phyloP scores from a whole-genome alignment of 1,284 basidiomycete species.

The Irpex rosettiformis region DNA sequence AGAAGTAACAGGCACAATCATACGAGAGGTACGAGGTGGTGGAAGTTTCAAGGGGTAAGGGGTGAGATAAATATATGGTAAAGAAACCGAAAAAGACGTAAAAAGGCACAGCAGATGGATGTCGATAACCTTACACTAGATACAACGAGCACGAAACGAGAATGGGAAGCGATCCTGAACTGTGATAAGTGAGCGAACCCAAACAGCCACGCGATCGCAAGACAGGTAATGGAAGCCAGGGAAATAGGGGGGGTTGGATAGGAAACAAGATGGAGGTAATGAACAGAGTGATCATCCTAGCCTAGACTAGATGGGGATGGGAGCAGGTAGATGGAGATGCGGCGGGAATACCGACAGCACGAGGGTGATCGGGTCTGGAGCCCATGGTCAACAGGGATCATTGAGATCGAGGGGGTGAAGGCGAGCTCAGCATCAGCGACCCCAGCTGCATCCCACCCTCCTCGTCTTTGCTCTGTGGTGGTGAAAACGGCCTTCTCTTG shows the following conservation, averaged over 20 bases:
- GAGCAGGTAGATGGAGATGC: not conserved
- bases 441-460: constrained; percentile 8
- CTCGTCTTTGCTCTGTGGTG: constrained; percentile 14
- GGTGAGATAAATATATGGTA: no score
- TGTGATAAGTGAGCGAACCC: not conserved
- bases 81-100: not conserved
- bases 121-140: not conserved
- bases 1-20: not conserved
- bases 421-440: not conserved
- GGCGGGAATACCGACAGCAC: not conserved
- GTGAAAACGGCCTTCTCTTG: constrained; percentile 39
- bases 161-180: not conserved
- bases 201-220: not conserved
- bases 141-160: not conserved
- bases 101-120: not conserved
- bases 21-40: no score
- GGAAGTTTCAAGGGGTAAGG: no score
- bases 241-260: not conserved
- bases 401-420: not conserved
- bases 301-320: not conserved
- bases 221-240: not conserved
- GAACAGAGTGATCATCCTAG: not conserved
- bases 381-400: not conserved
- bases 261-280: not conserved
- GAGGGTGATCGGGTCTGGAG: not conserved